These are phyloP conservation scores for Penicillium sclerotiorum DNA, from an alignment of 2,329 filamentous ascomycete species.

Conservation along the genomic window DNA sequence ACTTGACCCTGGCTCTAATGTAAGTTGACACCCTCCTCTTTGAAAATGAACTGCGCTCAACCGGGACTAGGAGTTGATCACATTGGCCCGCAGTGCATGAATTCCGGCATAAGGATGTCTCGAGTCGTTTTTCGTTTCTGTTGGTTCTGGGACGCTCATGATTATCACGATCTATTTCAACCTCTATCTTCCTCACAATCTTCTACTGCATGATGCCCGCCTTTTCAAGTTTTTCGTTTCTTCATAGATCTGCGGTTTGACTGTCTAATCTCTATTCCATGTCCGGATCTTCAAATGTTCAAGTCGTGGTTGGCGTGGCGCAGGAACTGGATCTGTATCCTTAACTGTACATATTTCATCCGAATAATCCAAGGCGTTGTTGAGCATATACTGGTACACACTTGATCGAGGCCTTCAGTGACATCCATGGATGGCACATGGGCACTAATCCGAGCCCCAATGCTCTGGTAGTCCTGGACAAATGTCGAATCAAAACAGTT, in stretches of 20 bases:
- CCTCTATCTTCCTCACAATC: conserved; percentile 4
- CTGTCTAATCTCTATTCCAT: not conserved
- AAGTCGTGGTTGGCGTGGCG: conserved; percentile 11
- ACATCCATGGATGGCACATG: no score
- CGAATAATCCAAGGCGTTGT: no score
- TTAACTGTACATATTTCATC: conserved; percentile 18
- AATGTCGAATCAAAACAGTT: no score
- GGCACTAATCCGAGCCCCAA: no score
- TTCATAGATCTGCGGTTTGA: conserved; percentile 15
- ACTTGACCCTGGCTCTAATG: conserved; percentile 59
- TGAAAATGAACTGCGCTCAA: conserved; percentile 19
- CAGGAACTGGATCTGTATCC: conserved; percentile 11
- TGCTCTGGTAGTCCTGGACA: no score
- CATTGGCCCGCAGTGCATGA: conserved; percentile 24
- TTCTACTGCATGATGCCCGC: not conserved
- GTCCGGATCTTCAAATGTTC: not conserved
- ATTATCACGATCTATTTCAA: conserved; percentile 19
- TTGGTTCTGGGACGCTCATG: conserved; percentile 11
- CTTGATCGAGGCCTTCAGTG: no score
- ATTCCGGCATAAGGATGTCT: no score
- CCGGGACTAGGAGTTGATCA: conserved; percentile 29
- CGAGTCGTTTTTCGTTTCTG: no score
- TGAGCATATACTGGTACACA: no score
- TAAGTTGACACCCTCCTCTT: conserved; percentile 33
- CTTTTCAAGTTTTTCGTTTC: conserved; percentile 1